phyloP scores from a whole-genome alignment of 306 rosid genomes.

The Pterocarpus santalinus region DNA sequence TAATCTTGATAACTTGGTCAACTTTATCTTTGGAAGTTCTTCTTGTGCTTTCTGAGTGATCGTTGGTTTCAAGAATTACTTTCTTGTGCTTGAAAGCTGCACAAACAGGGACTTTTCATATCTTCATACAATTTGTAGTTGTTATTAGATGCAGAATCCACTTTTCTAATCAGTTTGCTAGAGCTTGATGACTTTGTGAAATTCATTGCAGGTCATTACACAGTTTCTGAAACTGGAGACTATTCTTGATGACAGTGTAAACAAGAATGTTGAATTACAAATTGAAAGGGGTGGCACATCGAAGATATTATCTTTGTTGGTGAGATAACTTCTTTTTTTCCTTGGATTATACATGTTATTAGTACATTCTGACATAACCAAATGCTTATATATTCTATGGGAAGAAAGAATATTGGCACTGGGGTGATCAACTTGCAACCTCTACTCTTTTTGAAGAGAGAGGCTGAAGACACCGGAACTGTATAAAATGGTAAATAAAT shows the following conservation, averaged over 20 bases:
- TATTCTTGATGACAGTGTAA: conserved; percentile 88
- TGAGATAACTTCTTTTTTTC: conserved; percentile 51
- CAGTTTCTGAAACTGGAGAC: conserved; percentile 94
- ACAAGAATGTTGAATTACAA: conserved; percentile 74
- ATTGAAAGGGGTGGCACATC: conserved; percentile 87
- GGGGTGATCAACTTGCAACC: conserved; percentile 31
- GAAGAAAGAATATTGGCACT: conserved; percentile 6
- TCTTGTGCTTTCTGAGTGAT: conserved; percentile 1
- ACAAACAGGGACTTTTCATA: neutral
- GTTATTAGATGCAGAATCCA: neutral
- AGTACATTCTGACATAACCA: conserved; percentile 38
- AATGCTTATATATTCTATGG: conserved; percentile 33
- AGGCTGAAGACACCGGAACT: conserved; percentile 35
- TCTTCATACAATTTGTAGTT: conserved; percentile 30
- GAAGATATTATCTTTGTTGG: conserved; percentile 71
- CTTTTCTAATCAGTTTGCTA: conserved; percentile 32
- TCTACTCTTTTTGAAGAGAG: conserved; percentile 39
- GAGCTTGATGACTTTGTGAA: conserved; percentile 29
- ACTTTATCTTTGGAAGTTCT: conserved; percentile 4
- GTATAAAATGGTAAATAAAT: conserved; percentile 33
- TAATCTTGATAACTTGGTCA: conserved; percentile 25
- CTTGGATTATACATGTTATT: conserved; percentile 34
- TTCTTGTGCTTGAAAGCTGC: conserved; percentile 39
- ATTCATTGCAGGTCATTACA: conserved; percentile 77
- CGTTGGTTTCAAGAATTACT: conserved; percentile 28